phyloP scores from a whole-genome alignment of 495 filamentous ascomycete genomes.

The Terfezia claveryi region DNA sequence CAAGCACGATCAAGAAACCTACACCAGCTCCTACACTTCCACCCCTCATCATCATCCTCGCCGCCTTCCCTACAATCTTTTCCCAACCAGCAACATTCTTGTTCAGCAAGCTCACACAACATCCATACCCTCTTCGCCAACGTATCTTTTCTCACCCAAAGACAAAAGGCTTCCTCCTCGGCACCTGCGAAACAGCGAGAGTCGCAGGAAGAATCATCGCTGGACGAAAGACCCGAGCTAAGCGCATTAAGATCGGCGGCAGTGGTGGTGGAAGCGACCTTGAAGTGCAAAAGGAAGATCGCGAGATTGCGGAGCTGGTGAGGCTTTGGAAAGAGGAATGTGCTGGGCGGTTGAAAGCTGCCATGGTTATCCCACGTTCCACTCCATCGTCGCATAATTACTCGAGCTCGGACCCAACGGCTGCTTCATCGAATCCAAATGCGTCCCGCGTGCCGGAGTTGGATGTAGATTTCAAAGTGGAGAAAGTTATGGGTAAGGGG shows the following conservation, averaged over 20 bases:
- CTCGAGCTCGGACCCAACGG: constrained; percentile 14
- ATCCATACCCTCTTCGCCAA: constrained; percentile 31
- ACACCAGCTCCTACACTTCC: background rate
- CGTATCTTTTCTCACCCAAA: constrained; percentile 33
- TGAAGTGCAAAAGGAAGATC: constrained; percentile 62
- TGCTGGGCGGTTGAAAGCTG: constrained; percentile 37
- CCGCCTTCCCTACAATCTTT: constrained; percentile 47
- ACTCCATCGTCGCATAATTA: constrained; percentile 28
- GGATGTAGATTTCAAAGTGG: constrained; percentile 34
- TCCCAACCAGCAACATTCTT: constrained; percentile 30
- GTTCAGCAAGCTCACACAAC: constrained; percentile 32
- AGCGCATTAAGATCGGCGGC: constrained; percentile 78
- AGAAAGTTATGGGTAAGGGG: constrained; percentile 44
- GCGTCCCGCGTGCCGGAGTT: constrained; percentile 40
- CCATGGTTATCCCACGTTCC: constrained; percentile 11
- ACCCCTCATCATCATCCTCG: constrained; percentile 22
- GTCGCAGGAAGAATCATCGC: constrained; percentile 64
- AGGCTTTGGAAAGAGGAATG: constrained; percentile 42
- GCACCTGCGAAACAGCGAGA: constrained; percentile 33
- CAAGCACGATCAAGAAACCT: constrained; percentile 1
- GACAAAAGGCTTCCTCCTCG: constrained; percentile 32
- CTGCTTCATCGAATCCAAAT: constrained; percentile 15
- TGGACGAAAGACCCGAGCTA: constrained; percentile 59
- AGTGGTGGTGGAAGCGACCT: constrained; percentile 42
- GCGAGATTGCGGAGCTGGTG: constrained; percentile 63